Evolutionary conservation across 495 filamentous ascomycete species (phyloP).

Genomic region (Annulohypoxylon nitens): DNA sequence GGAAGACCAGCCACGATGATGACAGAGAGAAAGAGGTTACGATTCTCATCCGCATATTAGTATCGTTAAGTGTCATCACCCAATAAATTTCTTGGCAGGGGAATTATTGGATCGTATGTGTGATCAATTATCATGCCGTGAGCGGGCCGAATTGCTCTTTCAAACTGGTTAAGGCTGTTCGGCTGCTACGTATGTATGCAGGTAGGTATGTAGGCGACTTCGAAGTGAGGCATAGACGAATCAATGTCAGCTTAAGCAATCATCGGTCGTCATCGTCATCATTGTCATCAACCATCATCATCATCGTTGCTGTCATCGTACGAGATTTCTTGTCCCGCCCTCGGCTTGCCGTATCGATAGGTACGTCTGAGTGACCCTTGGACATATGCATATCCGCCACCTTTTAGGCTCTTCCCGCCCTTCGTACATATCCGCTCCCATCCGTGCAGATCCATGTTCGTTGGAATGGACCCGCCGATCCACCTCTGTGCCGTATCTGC

Average conservation of each 20-base stretch:
- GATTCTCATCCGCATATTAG: constrained; percentile 32
- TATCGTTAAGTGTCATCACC: constrained; percentile 16
- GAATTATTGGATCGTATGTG: constrained; percentile 26
- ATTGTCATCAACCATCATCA: constrained; percentile 15
- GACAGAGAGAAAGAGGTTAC: constrained; percentile 21
- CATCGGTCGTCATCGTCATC: neutral
- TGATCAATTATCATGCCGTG: constrained; percentile 40
- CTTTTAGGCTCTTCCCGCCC: constrained; percentile 51
- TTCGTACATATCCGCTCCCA: constrained; percentile 51
- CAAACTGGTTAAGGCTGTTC: constrained; percentile 19
- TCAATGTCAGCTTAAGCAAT: constrained; percentile 12
- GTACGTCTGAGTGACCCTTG: constrained; percentile 39
- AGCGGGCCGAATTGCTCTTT: constrained; percentile 37
- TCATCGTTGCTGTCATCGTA: constrained; percentile 28
- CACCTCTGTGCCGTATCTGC: constrained; percentile 45
- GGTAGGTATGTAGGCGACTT: neutral
- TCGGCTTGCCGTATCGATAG: constrained; percentile 44
- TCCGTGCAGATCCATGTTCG: constrained; percentile 50
- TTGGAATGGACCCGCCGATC: constrained; percentile 46
- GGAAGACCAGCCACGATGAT: constrained; percentile 16
- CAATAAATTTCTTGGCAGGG: constrained; percentile 43
- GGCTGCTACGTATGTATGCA: neutral
- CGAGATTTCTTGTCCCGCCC: constrained; percentile 20
- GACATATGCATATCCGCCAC: constrained; percentile 46
- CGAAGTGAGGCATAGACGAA: constrained; percentile 11